Conservation (phyloP, 176 grass and related monocot genomes). For the Aegilops longissima region DNA sequence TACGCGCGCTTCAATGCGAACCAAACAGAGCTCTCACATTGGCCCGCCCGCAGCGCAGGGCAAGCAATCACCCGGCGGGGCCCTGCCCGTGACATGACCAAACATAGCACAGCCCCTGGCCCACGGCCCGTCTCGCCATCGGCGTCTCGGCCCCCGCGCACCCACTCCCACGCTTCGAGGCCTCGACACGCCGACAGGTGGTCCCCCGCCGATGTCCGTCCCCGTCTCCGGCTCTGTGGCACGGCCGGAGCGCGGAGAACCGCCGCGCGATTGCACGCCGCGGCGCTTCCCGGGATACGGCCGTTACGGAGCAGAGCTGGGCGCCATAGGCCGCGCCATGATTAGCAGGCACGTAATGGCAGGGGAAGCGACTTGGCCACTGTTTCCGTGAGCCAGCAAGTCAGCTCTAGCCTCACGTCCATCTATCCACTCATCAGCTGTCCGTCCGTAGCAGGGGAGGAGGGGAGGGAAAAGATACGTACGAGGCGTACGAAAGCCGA, state of each 20-base stretch:
- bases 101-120: constrained; percentile 32
- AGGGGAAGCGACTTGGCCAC: constrained; percentile 7
- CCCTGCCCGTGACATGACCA: constrained; percentile 29
- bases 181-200: neutral
- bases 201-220: neutral
- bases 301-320: neutral
- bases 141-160: neutral
- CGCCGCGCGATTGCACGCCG: neutral
- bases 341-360: neutral
- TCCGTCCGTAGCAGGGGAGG: neutral
- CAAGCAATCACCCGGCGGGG: constrained; percentile 13
- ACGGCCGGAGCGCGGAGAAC: neutral
- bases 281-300: neutral
- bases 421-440: neutral
- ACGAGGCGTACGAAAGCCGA: constrained; percentile 1
- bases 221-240: neutral
- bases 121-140: constrained; percentile 15
- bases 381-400: neutral
- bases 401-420: neutral
- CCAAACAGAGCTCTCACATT: constrained; percentile 5
- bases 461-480: neutral
- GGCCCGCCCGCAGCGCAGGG: constrained; percentile 6
- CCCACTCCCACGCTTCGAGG: neutral
- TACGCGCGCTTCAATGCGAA: constrained; percentile 33
- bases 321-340: neutral